Base-by-base conservation (phyloP, 116 monocot species). In the Posidonia oceanica region DNA sequence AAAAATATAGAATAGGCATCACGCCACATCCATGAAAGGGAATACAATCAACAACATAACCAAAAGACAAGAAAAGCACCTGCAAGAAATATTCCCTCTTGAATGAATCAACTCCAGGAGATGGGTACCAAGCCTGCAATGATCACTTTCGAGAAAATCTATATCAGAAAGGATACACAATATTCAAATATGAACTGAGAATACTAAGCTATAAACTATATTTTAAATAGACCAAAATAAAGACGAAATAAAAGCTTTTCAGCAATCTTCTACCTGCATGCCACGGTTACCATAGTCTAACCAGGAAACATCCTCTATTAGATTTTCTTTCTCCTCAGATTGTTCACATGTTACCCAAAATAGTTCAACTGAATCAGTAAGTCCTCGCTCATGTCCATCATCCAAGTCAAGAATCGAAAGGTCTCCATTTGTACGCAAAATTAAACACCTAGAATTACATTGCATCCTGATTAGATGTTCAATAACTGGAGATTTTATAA, bases 91-190 rank as follows among this genome's bases (percentile, higher is more conserved):
- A 90, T 69, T 99, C 99, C 71, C 86, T 93, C 75, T 93, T 93
- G 67, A 86, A 99, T 76, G 99, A 87, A 83, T 93, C 86, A 74
- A 79, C 76, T 66, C 99, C 90, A 66, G 75, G 83, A 67, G 99
- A 93, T 54, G 99, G 99, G 77, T 99, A 99, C 99, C 99, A 99
- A 58, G 93, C 99, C 99, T 99, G 88, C 70, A 87, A 87, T 39
- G 66, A 82, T 83, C 64, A 76, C 71, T 83, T 80, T 61, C 60
- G 66, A 36, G 64, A 77, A 66, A 76, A 53, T 64, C 21, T 58
- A 67, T 57, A 39, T 58, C 53, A 68, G 13, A 68, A 54, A 68
- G 20, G 53, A 53, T 23, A 29, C 12, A 53, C 23, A 42, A 14
- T 15, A 53, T 22, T 52, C 21, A 36, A 15, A 65, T 53, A 68